Evolutionary conservation across 139 green algal genomes (phyloP), one percentile per base, ranked within the genome.

Genomic region (Nannochloris sp.): DNA sequence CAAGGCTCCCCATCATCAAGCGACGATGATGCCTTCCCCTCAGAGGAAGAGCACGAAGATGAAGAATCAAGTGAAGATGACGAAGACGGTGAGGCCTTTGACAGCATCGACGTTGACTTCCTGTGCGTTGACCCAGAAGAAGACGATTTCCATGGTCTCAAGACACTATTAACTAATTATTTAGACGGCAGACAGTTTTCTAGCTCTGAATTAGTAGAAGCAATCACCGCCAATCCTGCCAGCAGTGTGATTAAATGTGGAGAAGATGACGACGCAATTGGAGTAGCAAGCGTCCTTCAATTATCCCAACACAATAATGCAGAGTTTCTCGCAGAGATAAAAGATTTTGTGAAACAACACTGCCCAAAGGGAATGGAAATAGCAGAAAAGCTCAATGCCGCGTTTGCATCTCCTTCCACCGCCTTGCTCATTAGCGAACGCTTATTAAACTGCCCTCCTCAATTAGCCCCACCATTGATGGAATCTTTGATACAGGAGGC

Each of bases 371-470:
- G 29, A 1, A 27, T 70, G 3, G 8, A 37, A 14, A 14, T 13
- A 38, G 61, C 46, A n/a, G 23, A 27, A 8, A 38, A 46, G 47
- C 27, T 66, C 10, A 42, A 46, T 42, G 56, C 90, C 82, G 78
- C 73, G 0, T 84, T 79, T 70, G 47, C 62, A 15, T 67, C 59
- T 8, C 15, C 64, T 1, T 67, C 63, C 45, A 85, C 77, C 4
- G 90, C 72, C 3, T 69, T 97, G 31, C 19, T 97, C 2, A 23
- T 97, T 6, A 92, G 81, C 54, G 92, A 97, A 74, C 80, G 91
- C 0, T 64, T 97, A 24, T 73, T 96, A 57, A 97, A 97, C 75
- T 76, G 74, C 39, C 91, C 91, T 6, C 87, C 85, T 0, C 76
- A 91, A 70, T 58, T 96, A 23, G 79, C 80, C 5, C 81, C 89